Evolutionary conservation across 768 basidiomycete genomes (phyloP).

Genomic region (Sistotremastrum suecicum): DNA sequence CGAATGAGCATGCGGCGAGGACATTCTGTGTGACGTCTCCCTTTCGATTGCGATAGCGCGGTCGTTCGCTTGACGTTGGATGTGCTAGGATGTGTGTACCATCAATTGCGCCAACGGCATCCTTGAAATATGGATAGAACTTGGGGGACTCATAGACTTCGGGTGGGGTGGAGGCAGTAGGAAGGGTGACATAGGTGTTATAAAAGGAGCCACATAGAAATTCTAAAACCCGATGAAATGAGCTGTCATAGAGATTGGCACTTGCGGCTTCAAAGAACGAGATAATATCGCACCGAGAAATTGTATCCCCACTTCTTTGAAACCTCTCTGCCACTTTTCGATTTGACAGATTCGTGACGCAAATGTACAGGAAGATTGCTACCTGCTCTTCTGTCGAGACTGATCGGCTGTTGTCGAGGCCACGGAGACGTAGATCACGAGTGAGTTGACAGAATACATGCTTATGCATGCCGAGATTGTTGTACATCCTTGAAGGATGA

Average conservation of each 20-base stretch:
- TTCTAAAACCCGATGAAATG: not conserved
- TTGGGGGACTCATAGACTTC: conserved; percentile 11
- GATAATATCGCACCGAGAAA: conserved; percentile 17
- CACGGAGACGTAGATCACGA: conserved; percentile 10
- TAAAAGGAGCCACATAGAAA: conserved; percentile 9
- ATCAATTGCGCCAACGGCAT: conserved; percentile 3
- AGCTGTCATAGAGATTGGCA: not conserved
- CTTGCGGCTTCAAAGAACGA: no score
- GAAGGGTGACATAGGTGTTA: conserved; percentile 10
- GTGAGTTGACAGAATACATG: conserved; percentile 17
- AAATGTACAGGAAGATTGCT: conserved; percentile 22
- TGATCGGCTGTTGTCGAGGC: conserved; percentile 11
- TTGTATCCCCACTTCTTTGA: conserved; percentile 23
- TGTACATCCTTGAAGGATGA: conserved; percentile 7
- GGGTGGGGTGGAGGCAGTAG: conserved; percentile 2
- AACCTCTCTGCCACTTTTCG: conserved; percentile 21
- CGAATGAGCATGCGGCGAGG: conserved; percentile 4
- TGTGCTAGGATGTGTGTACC: not conserved
- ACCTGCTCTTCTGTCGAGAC: conserved; percentile 22
- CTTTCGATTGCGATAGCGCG: conserved; percentile 6
- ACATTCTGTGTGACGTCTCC: conserved; percentile 2
- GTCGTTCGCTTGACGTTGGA: not conserved
- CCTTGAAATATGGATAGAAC: conserved; percentile 14
- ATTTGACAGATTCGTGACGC: conserved; percentile 15
- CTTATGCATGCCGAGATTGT: conserved; percentile 15